phyloP scores from a whole-genome alignment of 2,329 filamentous ascomycete genomes.

The Emmonsia crescens region DNA sequence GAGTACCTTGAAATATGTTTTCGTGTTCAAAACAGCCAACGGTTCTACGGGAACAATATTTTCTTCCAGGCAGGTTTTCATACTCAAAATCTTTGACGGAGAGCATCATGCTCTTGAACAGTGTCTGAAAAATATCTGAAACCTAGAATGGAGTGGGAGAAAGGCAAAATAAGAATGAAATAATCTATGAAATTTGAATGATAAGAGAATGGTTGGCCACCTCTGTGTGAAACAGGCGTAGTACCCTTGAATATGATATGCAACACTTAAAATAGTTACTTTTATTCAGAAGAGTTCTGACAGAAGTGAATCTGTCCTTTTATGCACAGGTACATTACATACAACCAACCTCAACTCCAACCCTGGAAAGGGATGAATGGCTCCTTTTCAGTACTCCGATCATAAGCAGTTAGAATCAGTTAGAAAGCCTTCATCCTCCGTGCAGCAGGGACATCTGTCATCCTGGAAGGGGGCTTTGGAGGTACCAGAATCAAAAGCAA shows the following conservation, averaged over 20 bases:
- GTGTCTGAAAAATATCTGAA: background rate
- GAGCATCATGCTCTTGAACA: background rate
- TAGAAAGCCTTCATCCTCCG: background rate
- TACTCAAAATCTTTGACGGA: too few relatives aligned
- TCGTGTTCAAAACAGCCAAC: background rate
- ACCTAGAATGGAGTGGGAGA: background rate
- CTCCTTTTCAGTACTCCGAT: background rate
- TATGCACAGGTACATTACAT: background rate
- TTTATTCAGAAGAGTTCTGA: too few relatives aligned
- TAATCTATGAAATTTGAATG: background rate
- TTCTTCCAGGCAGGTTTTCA: background rate
- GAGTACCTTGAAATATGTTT: background rate
- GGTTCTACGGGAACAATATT: background rate
- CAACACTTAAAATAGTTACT: background rate
- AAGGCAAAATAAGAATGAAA: background rate
- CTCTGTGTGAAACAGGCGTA: background rate
- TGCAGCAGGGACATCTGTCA: conserved; percentile 15
- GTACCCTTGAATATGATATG: background rate
- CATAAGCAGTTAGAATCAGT: background rate
- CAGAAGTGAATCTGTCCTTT: background rate
- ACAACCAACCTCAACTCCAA: background rate
- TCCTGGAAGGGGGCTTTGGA: conserved; percentile 14
- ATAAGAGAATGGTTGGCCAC: background rate
- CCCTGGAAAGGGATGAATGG: background rate
- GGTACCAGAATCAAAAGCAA: conserved; percentile 21